Conservation (phyloP, 2,329 filamentous ascomycete genomes). For the Tolypocladium pustulatum region DNA sequence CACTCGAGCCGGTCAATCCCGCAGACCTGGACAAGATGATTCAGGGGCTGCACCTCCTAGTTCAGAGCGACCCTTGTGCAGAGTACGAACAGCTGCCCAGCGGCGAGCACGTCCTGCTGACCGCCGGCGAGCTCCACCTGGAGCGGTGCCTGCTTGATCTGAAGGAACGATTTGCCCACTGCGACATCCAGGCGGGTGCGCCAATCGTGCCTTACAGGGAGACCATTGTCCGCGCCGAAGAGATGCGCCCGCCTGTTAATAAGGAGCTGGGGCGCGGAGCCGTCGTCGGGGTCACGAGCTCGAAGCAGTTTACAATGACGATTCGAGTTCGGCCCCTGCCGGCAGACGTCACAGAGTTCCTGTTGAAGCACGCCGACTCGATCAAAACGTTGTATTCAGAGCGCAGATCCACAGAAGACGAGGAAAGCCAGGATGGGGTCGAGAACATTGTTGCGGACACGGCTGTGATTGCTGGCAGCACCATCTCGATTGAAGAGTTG, state of each 20-base stretch:
- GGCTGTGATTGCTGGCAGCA: constrained; percentile 47
- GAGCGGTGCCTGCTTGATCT: constrained; percentile 91
- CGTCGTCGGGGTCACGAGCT: constrained; percentile 65
- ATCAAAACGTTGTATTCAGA: constrained; percentile 74
- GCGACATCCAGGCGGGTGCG: constrained; percentile 87
- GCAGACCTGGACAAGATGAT: constrained; percentile 94
- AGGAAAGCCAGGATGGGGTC: constrained; percentile 13
- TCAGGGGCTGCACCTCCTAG: constrained; percentile 70
- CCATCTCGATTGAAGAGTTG: constrained; percentile 66
- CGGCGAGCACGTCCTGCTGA: constrained; percentile 90
- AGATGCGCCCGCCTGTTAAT: constrained; percentile 85
- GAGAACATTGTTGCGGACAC: constrained; percentile 41
- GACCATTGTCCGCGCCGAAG: constrained; percentile 74
- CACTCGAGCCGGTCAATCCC: constrained; percentile 86
- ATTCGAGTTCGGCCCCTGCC: constrained; percentile 74
- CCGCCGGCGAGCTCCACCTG: constrained; percentile 87
- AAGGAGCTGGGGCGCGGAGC: constrained; percentile 78
- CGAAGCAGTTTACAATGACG: constrained; percentile 73
- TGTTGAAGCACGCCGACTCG: constrained; percentile 67
- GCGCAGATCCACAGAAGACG: constrained; percentile 32
- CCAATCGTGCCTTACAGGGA: constrained; percentile 95
- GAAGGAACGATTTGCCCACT: constrained; percentile 82
- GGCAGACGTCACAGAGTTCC: constrained; percentile 67
- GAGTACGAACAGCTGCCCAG: constrained; percentile 89
- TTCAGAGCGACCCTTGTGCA: constrained; percentile 91